Evolutionary conservation across 441 rosid genomes (phyloP).

Genomic region (Adansonia gregorii): DNA sequence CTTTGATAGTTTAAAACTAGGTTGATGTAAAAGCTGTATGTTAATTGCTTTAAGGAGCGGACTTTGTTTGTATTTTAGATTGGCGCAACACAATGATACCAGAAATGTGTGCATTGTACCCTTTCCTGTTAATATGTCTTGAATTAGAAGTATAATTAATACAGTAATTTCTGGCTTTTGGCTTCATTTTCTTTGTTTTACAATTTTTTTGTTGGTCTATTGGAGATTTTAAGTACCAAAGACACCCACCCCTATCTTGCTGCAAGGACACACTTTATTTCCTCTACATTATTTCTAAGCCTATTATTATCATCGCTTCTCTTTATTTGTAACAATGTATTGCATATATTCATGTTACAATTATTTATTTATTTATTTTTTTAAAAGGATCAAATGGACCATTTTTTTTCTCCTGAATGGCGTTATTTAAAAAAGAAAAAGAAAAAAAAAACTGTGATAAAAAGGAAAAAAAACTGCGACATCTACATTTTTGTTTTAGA

Average conservation of each 20-base stretch:
- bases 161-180: background rate
- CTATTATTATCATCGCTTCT: background rate
- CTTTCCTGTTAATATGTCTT: background rate
- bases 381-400: background rate
- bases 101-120: background rate
- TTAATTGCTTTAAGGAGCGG: background rate
- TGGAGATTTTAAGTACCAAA: background rate
- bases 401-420: background rate
- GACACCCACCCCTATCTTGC: background rate
- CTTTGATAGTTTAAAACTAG: background rate
- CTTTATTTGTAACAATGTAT: background rate
- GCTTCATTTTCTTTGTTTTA: background rate
- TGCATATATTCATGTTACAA: background rate
- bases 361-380: too few relatives aligned
- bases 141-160: background rate
- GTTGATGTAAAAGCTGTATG: background rate
- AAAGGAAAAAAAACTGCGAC: too few relatives aligned
- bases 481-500: background rate
- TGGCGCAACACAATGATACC: background rate
- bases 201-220: background rate
- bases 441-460: too few relatives aligned
- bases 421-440: background rate
- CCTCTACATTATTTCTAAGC: background rate
- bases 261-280: too few relatives aligned
- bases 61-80: background rate